Base-by-base conservation (phyloP, 371 early-diverging fungal species). In the Rhizomucor miehei region DNA sequence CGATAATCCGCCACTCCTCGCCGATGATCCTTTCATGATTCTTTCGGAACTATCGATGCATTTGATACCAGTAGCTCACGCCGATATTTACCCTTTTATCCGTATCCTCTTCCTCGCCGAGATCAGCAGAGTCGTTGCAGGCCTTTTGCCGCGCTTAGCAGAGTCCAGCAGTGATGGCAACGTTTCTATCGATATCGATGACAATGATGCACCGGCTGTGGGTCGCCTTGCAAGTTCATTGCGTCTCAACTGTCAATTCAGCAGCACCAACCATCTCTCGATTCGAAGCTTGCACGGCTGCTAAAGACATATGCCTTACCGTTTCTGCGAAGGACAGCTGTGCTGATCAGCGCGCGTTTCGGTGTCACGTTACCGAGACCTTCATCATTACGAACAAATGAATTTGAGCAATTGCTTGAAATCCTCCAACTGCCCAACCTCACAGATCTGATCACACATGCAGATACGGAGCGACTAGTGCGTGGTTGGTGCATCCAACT, bases 321-420 rank as follows among this genome's bases (percentile, higher is more conserved):
- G 0, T 93, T 88, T 66, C 55, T 92, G 60, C 84, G 95, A 14
- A 79, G 81, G 41, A 63, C 82, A 11, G 66, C 84, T 13, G 68
- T 95, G 9, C 60, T 91, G 21, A 66, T 93, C 58, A 81, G 89
- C 62, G 77, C 87, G 3, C 79, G 88, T 39, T 89, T 86, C 62
- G 91, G 89, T 1, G 69, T 59, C 51, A 65, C 8, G 35, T 14
- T 4, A n/a, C 37, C 5, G 44, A 29, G 8, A n/a, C n/a, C n/a
- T n/a, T n/a, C n/a, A 29, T 29, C 29, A 29, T 29, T 8, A 29
- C 59, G 62, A 17, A 8, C 17, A 23, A 50, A 44, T 29, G 77
- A 77, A 35, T 52, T 77, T 38, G 70, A 73, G 10, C 46, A 66
- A 16, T 55, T 77, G 5, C 40, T 71, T 48, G 47, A 21, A 1